Evolutionary conservation across 306 rosid species (phyloP), one percentile per base, ranked within the genome.

Genomic region (Argentina anserina): DNA sequence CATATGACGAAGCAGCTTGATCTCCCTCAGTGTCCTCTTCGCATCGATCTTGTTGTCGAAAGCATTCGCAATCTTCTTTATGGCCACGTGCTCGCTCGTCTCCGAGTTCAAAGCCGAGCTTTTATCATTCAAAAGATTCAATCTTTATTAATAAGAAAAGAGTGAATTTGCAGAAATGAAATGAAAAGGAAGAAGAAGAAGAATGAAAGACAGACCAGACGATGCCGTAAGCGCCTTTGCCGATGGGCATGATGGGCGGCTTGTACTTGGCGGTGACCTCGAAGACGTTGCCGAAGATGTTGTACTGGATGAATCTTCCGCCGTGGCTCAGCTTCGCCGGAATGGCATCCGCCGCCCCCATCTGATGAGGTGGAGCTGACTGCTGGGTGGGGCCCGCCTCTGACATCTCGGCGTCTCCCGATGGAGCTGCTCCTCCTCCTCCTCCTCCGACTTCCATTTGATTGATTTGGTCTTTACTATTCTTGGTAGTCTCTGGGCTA

Each of bases 201-300:
- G 34, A n/a, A 2, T 2, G 33, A 14, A 11, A 39, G 37, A 53
- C 42, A 63, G 61, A 93, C 98, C 98, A 93, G 75, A 93, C 98
- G 88, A 93, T 93, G 75, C 98, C 98, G 74, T 89, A 93, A 21
- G 98, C 98, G 76, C 98, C 98, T 81, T 90, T 93, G 14, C 98
- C 98, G 82, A 93, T 93, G 45, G 98, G 98, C 98, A 93, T 86
- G 83, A 93, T 88, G 40, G 98, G 98, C 23, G 97, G 98, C 79
- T 87, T 89, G 91, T 93, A 93, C 86, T 90, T 90, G 8, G 96
- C 96, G 5, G 96, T 89, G 61, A 93, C 93, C 81, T 93, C 97
- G 42, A 93, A 93, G 34, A 93, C 84, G 79, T 93, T 93, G 2
- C 97, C 98, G 84, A 93, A 93, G 40, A 93, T 93, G 70, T 93